Evolutionary conservation across 495 filamentous ascomycete genomes (phyloP), one percentile per base, ranked within the genome.

Genomic region (Rhypophila decipiens): DNA sequence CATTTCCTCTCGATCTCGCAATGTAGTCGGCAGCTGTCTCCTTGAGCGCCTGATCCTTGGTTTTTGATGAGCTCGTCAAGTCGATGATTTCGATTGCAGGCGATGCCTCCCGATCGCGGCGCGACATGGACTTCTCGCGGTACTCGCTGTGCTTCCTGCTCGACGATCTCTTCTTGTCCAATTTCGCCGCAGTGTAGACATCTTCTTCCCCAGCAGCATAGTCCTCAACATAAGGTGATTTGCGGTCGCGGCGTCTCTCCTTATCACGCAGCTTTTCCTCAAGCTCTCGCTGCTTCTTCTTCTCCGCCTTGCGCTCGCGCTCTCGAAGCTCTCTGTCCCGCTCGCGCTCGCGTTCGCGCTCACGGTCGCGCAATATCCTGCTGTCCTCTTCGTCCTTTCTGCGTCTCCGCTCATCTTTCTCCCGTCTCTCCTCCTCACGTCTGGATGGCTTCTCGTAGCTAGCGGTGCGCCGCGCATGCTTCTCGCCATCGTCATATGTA

Each of bases 391-490:
- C 60, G 0, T 70, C 64, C 18, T 61, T 63, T 40, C 56, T 64
- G 23, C 59, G 62, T 52, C 60, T 62, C 24, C 59, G 48, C 40
- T 55, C 49, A 19, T 60, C 59, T 33, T 43, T 49, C 5, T 64
- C 61, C 10, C 65, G 64, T 31, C 65, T 65, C 11, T 72, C 69
- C 13, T 65, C 59, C 0, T 63, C 52, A 24, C 54, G 51, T 1
- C 67, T 67, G 11, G 65, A 58, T 15, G 67, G 59, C 50, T 69
- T 73, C 48, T 73, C 70, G 53, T 72, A 74, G 40, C 70, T 75
- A 1, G 68, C 60, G 0, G 70, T 53, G 24, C 70, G 70, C 18
- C 69, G 62, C 22, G 68, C 61, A 18, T 58, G 41, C 34, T 59
- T 64, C 29, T 62, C 49, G 4, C 47, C 46, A 8, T 67, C 67